Percentiles rank a stretch among this genome's conserved stretches.
These are phyloP conservation scores for Suillus subaureus DNA, from an alignment of 768 basidiomycete genomes.

Conservation along the genomic window DNA sequence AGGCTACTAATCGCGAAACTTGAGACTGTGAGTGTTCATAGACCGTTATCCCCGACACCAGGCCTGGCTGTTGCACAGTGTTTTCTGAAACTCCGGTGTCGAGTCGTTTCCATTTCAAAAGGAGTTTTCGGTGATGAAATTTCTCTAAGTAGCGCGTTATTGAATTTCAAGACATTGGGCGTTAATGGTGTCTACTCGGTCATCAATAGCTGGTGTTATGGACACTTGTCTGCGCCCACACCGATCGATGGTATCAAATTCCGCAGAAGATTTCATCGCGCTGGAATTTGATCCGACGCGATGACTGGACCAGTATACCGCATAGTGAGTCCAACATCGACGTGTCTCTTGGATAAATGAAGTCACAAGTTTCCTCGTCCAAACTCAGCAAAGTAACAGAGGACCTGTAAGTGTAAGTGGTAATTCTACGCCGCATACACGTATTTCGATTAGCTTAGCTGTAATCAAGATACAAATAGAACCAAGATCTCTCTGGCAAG, in stretches of 20 bases:
- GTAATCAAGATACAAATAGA: constrained; percentile 6
- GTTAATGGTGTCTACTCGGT: not conserved
- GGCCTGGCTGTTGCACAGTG: no score
- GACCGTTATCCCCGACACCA: not conserved
- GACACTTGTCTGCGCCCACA: not conserved
- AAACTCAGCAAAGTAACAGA: not conserved
- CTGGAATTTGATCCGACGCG: not conserved
- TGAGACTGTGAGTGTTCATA: not conserved
- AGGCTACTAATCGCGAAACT: not conserved
- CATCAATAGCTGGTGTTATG: not conserved
- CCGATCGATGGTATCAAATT: not conserved
- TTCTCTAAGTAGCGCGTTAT: not conserved
- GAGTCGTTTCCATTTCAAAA: not conserved
- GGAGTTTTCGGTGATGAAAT: not conserved
- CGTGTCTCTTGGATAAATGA: not conserved
- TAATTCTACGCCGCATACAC: not conserved
- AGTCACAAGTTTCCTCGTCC: not conserved
- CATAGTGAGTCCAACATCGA: not conserved
- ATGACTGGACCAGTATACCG: not conserved
- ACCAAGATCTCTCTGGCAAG: not conserved
- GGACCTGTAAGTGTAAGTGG: not conserved
- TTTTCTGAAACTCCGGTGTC: not conserved
- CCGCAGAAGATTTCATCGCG: not conserved
- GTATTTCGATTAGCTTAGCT: constrained; percentile 1
- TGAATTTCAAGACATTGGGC: not conserved